phyloP scores from a whole-genome alignment of 2,329 filamentous ascomycete species.

The Colletotrichum australisinense region DNA sequence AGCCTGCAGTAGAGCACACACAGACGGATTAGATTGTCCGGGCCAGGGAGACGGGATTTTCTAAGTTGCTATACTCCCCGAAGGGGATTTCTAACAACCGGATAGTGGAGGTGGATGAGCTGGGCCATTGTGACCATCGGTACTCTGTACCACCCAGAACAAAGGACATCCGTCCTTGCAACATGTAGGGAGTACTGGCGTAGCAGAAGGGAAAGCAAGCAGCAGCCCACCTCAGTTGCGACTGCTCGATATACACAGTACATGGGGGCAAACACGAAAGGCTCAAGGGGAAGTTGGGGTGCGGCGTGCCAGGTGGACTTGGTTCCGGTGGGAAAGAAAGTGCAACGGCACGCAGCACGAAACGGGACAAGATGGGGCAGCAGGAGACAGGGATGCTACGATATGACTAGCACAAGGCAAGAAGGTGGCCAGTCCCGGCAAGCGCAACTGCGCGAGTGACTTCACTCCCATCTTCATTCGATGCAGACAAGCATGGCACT shows the following conservation, averaged over 20 bases:
- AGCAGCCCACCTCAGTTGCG: background rate
- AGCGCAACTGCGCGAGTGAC: background rate
- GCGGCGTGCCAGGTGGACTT: background rate
- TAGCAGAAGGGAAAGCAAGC: background rate
- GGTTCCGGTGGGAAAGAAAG: conserved; percentile 11
- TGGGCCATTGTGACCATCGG: background rate
- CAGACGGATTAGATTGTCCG: background rate
- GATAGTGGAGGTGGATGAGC: conserved; percentile 2
- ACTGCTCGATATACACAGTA: background rate
- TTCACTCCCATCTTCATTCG: background rate
- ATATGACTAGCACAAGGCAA: conserved; percentile 31
- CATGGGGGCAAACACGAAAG: background rate
- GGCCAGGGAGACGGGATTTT: conserved; percentile 14
- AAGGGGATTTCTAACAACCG: background rate
- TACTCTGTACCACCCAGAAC: background rate
- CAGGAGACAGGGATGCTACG: conserved; percentile 17
- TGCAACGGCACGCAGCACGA: conserved; percentile 13
- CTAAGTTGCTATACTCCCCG: conserved; percentile 7
- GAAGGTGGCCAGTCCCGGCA: conserved; percentile 27
- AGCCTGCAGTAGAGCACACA: conserved; percentile 11
- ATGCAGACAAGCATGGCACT: background rate
- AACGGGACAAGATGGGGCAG: conserved; percentile 23
- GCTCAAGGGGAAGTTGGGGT: background rate
- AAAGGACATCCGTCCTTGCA: background rate
- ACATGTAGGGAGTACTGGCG: background rate